These are phyloP conservation scores for Capsicum rhomboideum DNA, from an alignment of 257 asterid genomes.

Conservation along the genomic window DNA sequence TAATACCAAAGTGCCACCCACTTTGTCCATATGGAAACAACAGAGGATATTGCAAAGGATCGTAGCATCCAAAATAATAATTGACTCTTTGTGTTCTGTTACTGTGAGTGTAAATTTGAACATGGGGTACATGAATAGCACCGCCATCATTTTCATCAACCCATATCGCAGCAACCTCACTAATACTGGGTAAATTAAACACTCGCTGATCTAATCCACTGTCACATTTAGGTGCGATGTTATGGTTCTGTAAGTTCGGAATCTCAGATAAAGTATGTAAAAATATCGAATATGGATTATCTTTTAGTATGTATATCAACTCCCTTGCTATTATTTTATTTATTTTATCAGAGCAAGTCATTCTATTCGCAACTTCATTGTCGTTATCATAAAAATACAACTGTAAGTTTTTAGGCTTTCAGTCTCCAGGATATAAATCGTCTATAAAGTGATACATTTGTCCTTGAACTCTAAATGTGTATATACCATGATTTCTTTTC, in stretches of 20 bases:
- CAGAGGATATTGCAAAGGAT: not conserved
- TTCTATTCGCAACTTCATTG: not conserved
- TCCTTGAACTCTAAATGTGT: no score
- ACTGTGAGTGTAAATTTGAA: not conserved
- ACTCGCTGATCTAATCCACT: not conserved
- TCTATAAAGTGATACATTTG: not conserved
- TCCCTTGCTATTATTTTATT: not conserved
- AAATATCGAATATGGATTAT: not conserved
- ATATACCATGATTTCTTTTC: no score
- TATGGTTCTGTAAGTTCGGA: not conserved
- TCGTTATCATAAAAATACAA: not conserved
- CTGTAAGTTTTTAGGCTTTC: not conserved
- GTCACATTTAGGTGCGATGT: not conserved
- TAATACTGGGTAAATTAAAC: not conserved
- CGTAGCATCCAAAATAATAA: not conserved
- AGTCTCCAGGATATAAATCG: not conserved
- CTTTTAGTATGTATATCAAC: not conserved
- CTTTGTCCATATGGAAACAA: not conserved
- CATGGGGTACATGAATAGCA: not conserved
- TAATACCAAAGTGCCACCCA: not conserved
- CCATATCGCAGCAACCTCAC: not conserved
- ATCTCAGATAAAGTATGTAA: not conserved
- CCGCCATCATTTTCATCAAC: not conserved
- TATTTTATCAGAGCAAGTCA: not conserved
- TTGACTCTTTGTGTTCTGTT: not conserved